Base-by-base conservation (phyloP, 1,284 basidiomycete genomes). In the Apiotrichum akiyoshidainum region DNA sequence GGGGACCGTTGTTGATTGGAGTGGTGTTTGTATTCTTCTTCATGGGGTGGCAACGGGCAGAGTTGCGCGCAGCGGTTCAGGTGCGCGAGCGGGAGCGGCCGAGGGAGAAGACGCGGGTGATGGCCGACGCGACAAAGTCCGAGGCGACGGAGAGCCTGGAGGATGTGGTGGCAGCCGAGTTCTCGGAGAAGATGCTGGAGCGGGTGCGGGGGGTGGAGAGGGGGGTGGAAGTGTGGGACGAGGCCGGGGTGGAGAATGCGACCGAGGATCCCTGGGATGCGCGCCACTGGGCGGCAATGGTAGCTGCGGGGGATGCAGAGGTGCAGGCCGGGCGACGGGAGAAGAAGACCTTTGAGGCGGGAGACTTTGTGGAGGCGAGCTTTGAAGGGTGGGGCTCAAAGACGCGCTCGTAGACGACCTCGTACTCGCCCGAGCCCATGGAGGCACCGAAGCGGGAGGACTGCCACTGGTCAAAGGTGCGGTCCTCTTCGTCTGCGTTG, bases 251-350 rank as follows among this genome's bases (percentile, higher is more conserved):
- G 19, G 47, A 48, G 34, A 21, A 9, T 6, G 12, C n/a, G 33
- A 11, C 6, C 16, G n/a, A 22, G 48, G 19, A 11, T 4, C 26
- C 26, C 10, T 16, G n/a, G 10, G 33, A 34, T 0, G 51, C 51
- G 31, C 51, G 51, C 51, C 51, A 52, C 37, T 39, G 11, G 26
- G 51, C 51, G 33, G 51, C 51, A 17, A 52, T 9, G 22, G 40
- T 31, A 16, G 51, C 51, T 1, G 51, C 51, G 14, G 16, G 14
- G 5, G 51, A 52, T 9, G 10, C 1, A 2, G 19, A 14, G 21
- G 10, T 17, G 40, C 40, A 8, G 17, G 16, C 9, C 2, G 12
- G 8, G 4, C 37, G 48, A n/a, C 35, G 21, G 16, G 46, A 22
- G 9, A 50, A 17, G 19, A 39, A 50, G 19, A 50, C 48, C 19